Evolutionary conservation across 257 asterid genomes (phyloP), one percentile per base, ranked within the genome.

Genomic region (Solanum chiquidenum): DNA sequence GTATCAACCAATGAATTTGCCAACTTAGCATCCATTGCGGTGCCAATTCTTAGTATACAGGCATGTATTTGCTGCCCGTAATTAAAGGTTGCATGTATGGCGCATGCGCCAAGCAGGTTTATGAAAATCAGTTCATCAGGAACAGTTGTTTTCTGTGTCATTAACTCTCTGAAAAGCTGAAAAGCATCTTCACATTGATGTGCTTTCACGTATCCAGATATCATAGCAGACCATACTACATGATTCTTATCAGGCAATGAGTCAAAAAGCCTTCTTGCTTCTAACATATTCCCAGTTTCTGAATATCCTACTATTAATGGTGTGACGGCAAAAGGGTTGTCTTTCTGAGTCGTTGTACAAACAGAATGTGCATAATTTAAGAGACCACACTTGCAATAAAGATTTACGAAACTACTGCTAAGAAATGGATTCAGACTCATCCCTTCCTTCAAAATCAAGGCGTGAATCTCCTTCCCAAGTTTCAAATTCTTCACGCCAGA

Each of bases 41-140:
- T 84, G 49, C 92, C 94, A 21, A 18, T 90, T 88, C 95, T 91
- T 91, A 93, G 60, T 13, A 92, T 83, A 87, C 87, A 92, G 23
- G 98, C 96, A 76, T 97, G 99, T 42, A 93, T 95, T 89, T 95
- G 98, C 88, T 94, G 94, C 35, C 99, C 99, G 1, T 91, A 95
- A 87, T 92, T 93, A 20, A 92, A 62, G 18, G 92, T 88, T 7
- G 99, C 98, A 58, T 37, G 93, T 73, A 87, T 76, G 35, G 94
- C 88, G 80, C 99, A 95, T 20, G 98, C 98, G 1, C 92, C 89
- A 44, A 97, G 95, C 83, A 97, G 77, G 84, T 93, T 95, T 14
- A 93, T 88, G 40, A 95, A 92, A 83, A 97, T 90, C 87, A 90
- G 94, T 73, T 86, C 91, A 91, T 97, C 98, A 27, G 90, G 92